A percentile compares a stretch with the other conserved stretches of the same genome.
Conservation (phyloP, 805 yeast genomes). For the Ogataea populi-albae region DNA sequence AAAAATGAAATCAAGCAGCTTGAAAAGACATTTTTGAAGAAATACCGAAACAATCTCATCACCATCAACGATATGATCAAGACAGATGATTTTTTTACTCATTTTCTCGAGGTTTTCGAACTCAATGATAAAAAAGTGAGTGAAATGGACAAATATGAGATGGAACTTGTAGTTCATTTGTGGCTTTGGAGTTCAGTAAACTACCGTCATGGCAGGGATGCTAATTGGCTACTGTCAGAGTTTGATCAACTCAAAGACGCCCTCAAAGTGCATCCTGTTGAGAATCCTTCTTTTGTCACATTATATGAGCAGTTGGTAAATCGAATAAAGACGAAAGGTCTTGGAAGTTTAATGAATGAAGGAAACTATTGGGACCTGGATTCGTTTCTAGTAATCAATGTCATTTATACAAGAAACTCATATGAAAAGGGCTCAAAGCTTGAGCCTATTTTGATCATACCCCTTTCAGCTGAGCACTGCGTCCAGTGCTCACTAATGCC, state of each 20-base stretch:
- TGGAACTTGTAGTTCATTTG: slow-evolving; percentile 21
- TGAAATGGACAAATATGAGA: slow-evolving; percentile 15
- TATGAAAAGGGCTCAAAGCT: slow-evolving; percentile 27
- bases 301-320: slow-evolving; percentile 1
- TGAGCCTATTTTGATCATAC: slow-evolving; percentile 24
- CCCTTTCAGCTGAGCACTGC: slow-evolving; percentile 15
- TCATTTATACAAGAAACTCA: slow-evolving; percentile 15
- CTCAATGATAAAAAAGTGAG: slow-evolving; percentile 6
- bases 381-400: slow-evolving; percentile 15
- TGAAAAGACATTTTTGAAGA: slow-evolving; percentile 41
- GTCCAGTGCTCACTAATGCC: slow-evolving; percentile 19
- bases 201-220: slow-evolving; percentile 3
- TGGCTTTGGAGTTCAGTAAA: slow-evolving; percentile 22
- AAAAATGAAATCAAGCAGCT: slow-evolving; percentile 38
- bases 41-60: slow-evolving; percentile 24
- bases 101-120: slow-evolving; percentile 10
- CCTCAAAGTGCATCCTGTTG: background rate
- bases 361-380: slow-evolving; percentile 20
- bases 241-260: slow-evolving; percentile 4
- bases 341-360: slow-evolving; percentile 1
- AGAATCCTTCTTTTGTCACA: slow-evolving; percentile 1
- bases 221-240: slow-evolving; percentile 21
- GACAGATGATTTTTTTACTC: slow-evolving; percentile 16
- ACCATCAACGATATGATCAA: slow-evolving; percentile 26
- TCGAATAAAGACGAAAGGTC: slow-evolving; percentile 2